Percentiles rank a stretch among this genome's conserved stretches.
phyloP scores from a whole-genome alignment of 345 rosid species.

The Camelina neglecta region DNA sequence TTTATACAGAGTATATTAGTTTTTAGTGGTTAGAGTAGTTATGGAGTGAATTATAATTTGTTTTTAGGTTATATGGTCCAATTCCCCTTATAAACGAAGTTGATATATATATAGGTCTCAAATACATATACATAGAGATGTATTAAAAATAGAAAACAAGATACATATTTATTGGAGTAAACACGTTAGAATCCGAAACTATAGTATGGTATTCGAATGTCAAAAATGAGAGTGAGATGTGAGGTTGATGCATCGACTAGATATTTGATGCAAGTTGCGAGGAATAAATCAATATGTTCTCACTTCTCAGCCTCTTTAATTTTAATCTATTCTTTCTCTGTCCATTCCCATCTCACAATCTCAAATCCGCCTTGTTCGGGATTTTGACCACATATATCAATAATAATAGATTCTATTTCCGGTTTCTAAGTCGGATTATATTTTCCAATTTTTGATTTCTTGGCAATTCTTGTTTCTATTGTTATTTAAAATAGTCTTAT shows the following conservation, averaged over 20 bases:
- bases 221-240: slow-evolving; percentile 43
- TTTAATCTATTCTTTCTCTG: slow-evolving; percentile 5
- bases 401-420: too few species aligned
- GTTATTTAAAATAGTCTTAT: neutral
- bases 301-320: slow-evolving; percentile 20
- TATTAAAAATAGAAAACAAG: slow-evolving; percentile 32
- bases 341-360: slow-evolving; percentile 24
- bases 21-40: too few species aligned
- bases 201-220: slow-evolving; percentile 37
- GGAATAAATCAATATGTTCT: slow-evolving; percentile 31
- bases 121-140: neutral
- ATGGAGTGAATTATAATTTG: too few species aligned
- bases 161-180: slow-evolving; percentile 31
- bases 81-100: neutral
- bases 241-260: slow-evolving; percentile 35
- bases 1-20: too few species aligned
- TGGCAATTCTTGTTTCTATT: neutral
- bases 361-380: neutral
- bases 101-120: neutral
- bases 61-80: too few species aligned
- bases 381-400: neutral
- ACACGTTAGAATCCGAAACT: slow-evolving; percentile 45
- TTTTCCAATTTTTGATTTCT: neutral
- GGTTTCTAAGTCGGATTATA: neutral
- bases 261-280: slow-evolving; percentile 35